These are phyloP conservation scores for Alternaria sp. DNA, from an alignment of 2,329 filamentous ascomycete genomes.

Conservation along the genomic window DNA sequence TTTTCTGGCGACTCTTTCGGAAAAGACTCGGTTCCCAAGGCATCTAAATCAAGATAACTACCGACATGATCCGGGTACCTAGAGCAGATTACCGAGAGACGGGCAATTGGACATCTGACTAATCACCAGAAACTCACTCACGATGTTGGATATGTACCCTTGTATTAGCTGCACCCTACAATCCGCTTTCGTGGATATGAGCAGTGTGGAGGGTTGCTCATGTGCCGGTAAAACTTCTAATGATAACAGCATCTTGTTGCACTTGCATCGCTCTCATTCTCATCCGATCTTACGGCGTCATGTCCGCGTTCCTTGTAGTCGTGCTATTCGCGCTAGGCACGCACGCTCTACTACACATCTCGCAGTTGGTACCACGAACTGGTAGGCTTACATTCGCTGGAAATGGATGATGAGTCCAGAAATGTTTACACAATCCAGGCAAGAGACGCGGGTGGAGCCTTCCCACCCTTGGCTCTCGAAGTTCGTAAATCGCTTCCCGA, in stretches of 20 bases:
- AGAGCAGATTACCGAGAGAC: neutral
- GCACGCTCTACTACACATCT: slow-evolving; percentile 30
- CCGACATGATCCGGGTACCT: neutral
- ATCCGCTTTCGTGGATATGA: slow-evolving; percentile 8
- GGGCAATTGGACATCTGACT: neutral
- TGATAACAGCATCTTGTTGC: neutral
- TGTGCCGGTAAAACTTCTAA: neutral
- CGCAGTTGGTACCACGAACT: slow-evolving; percentile 29
- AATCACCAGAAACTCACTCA: slow-evolving; percentile 18
- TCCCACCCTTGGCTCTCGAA: slow-evolving; percentile 32
- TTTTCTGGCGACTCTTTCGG: neutral
- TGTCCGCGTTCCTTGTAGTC: slow-evolving; percentile 19
- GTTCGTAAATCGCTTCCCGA: slow-evolving; percentile 16
- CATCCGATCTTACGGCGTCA: slow-evolving; percentile 1
- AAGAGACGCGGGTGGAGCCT: slow-evolving; percentile 23
- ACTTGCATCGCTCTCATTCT: neutral
- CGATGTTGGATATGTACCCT: slow-evolving; percentile 23
- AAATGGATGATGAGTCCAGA: slow-evolving; percentile 26
- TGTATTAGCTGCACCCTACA: slow-evolving; percentile 31
- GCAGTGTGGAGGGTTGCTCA: neutral
- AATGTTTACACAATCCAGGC: slow-evolving; percentile 22
- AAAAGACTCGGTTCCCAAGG: neutral
- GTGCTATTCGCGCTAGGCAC: slow-evolving; percentile 16
- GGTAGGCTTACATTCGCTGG: slow-evolving; percentile 27
- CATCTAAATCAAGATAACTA: neutral